Conservation (phyloP, 345 rosid genomes). For the Gossypium anomalum region DNA sequence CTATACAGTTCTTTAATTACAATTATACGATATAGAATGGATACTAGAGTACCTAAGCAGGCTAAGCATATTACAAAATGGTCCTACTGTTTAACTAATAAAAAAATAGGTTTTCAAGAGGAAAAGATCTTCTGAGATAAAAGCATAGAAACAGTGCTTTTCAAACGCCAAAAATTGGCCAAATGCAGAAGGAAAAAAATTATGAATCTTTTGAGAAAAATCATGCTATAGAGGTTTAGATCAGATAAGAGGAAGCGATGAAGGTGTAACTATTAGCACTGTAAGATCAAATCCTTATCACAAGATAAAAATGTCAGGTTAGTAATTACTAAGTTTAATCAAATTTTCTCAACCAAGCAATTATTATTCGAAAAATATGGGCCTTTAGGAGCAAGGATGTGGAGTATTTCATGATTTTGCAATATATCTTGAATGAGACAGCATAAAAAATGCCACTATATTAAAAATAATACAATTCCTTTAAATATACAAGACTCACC, state of each 20-base stretch:
- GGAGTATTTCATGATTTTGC: constrained; percentile 19
- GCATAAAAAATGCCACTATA: constrained; percentile 38
- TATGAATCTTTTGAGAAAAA: background rate
- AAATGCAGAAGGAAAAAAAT: no score
- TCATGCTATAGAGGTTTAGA: background rate
- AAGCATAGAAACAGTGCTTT: no score
- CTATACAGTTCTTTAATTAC: background rate
- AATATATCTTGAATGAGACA: constrained; percentile 29
- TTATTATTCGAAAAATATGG: background rate
- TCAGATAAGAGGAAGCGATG: constrained; percentile 1
- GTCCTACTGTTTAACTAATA: background rate
- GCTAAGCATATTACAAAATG: background rate
- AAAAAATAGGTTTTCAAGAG: background rate
- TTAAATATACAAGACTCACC: constrained; percentile 40
- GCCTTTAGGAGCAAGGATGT: constrained; percentile 8
- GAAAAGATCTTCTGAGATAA: background rate
- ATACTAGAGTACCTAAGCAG: background rate
- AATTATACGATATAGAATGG: no score
- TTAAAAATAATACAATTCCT: constrained; percentile 27
- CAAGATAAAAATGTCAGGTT: background rate
- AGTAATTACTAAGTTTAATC: background rate
- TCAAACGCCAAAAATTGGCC: no score
- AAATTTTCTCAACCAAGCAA: background rate
- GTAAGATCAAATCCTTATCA: background rate
- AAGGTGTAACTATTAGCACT: background rate